Evolutionary conservation across 257 asterid genomes (phyloP).

Genomic region (Buddleja alternifolia): DNA sequence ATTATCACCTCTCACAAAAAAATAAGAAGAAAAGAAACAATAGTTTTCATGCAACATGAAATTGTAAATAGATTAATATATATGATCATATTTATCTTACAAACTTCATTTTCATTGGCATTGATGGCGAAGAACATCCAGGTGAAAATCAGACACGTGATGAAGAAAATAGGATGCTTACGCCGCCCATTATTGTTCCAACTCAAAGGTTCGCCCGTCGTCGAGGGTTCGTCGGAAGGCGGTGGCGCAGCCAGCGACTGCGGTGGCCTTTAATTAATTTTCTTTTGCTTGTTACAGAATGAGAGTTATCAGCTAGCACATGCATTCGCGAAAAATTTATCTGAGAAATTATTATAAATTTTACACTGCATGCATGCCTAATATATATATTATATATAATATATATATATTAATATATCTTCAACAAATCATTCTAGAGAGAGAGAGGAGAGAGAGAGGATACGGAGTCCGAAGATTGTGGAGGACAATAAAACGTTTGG

Average conservation of each 20-base stretch:
- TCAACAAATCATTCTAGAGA: not conserved
- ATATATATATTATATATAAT: too few relatives aligned
- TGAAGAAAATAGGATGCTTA: conserved; percentile 21
- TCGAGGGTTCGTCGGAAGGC: not conserved
- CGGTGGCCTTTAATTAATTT: not conserved
- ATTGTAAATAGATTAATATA: not conserved
- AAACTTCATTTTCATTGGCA: conserved; percentile 31
- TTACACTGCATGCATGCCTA: not conserved
- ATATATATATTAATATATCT: not conserved
- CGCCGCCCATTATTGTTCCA: conserved; percentile 18
- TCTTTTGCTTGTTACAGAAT: too few relatives aligned
- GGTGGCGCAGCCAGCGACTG: conserved; percentile 5
- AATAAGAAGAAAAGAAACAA: not conserved
- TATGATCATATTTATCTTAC: conserved; percentile 26
- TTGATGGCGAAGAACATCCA: conserved; percentile 28
- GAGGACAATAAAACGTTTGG: not conserved
- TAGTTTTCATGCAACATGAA: not conserved
- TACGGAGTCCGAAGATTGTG: conserved; percentile 15
- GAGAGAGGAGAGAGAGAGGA: too few relatives aligned
- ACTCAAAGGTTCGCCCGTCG: not conserved
- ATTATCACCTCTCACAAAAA: too few relatives aligned
- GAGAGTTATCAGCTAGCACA: too few relatives aligned
- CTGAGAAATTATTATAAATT: not conserved
- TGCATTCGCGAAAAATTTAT: not conserved
- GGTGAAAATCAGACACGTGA: conserved; percentile 29